phyloP scores from a whole-genome alignment of 345 rosid genomes.

The Litchi chinensis region DNA sequence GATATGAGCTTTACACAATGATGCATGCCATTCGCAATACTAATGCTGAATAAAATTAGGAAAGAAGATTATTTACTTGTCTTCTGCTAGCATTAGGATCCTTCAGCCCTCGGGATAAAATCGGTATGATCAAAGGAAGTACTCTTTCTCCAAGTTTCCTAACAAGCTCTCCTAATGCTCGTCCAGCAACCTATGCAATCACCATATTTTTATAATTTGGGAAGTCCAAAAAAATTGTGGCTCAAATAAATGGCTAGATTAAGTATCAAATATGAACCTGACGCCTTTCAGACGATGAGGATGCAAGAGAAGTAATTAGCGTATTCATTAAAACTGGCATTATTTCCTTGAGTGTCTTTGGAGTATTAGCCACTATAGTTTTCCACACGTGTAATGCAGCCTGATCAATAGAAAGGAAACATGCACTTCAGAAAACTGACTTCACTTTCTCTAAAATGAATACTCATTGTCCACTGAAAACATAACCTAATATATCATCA shows the following conservation, averaged over 20 bases:
- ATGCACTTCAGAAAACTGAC: not conserved
- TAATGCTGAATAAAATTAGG: not conserved
- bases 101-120: conserved; percentile 75
- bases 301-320: conserved; percentile 84
- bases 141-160: conserved; percentile 99
- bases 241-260: conserved; percentile 1
- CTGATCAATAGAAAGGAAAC: conserved; percentile 46
- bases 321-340: conserved; percentile 98
- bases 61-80: conserved; percentile 57
- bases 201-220: conserved; percentile 1
- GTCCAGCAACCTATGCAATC: conserved; percentile 75
- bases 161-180: conserved; percentile 96
- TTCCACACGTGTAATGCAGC: conserved; percentile 99
- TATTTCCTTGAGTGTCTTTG: conserved; percentile 94
- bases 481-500: conserved; percentile 16
- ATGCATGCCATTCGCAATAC: not conserved
- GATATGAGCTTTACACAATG: not conserved
- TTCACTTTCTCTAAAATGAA: not conserved
- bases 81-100: conserved; percentile 82
- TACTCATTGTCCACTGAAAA: not conserved
- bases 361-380: conserved; percentile 97
- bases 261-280: conserved; percentile 53
- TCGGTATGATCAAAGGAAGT: conserved; percentile 94
- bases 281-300: conserved; percentile 92
- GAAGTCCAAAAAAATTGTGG: not conserved